Percentiles rank a stretch among this genome's conserved stretches.
Evolutionary conservation across 2,329 filamentous ascomycete genomes (phyloP).

Genomic region (Alternaria arbusti): DNA sequence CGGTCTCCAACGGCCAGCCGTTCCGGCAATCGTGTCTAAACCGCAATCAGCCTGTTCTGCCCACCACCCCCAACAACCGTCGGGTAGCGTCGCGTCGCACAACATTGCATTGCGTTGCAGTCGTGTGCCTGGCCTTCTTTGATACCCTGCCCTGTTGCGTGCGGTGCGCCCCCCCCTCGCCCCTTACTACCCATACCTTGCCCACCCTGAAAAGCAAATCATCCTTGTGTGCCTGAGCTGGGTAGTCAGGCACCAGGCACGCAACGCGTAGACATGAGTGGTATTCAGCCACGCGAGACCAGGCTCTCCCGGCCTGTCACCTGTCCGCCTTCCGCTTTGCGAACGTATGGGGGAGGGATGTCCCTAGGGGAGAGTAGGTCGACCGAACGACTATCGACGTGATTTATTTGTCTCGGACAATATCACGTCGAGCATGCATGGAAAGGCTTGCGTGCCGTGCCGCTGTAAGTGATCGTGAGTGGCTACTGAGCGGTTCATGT

Average conservation of each 20-base stretch:
- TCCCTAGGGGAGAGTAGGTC: neutral
- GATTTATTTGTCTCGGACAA: neutral
- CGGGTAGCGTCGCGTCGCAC: neutral
- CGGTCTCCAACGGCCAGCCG: neutral
- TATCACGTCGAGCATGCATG: neutral
- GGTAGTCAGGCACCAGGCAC: neutral
- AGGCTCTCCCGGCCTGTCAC: conserved; percentile 14
- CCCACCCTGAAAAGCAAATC: neutral
- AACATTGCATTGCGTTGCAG: neutral
- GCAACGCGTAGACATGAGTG: neutral
- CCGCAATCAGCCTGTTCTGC: neutral
- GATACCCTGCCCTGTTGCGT: neutral
- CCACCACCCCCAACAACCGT: neutral
- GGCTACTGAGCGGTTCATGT: neutral
- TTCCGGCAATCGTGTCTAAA: neutral
- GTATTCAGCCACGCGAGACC: conserved; percentile 8
- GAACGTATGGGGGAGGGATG: conserved; percentile 7
- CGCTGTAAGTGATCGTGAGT: neutral
- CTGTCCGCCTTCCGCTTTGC: neutral
- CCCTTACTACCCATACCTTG: neutral
- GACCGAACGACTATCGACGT: neutral
- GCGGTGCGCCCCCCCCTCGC: neutral
- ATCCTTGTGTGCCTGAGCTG: neutral
- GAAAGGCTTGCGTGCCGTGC: conserved; percentile 1
- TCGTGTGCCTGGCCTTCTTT: neutral